Conservation (phyloP, 768 basidiomycete genomes). For the Roridomyces roridus region DNA sequence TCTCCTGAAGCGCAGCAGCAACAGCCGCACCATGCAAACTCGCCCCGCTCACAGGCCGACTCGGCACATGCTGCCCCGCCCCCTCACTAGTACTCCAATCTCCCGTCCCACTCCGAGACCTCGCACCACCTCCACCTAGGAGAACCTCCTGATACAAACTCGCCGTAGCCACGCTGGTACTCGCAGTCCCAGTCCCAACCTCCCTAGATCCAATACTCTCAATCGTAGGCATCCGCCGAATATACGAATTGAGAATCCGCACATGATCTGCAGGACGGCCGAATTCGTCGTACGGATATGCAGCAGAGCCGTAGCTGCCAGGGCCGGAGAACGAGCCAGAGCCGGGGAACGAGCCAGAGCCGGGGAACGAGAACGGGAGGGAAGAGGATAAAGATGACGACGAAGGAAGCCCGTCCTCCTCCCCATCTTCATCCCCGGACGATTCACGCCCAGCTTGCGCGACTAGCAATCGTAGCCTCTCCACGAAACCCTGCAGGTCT, state of each 20-base stretch:
- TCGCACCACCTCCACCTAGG: no score
- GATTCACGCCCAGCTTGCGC: slow-evolving; percentile 58
- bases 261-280: slow-evolving; percentile 57
- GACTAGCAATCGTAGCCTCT: slow-evolving; percentile 58
- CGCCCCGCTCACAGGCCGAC: slow-evolving; percentile 44
- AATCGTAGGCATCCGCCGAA: slow-evolving; percentile 83
- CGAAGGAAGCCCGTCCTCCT: no score
- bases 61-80: slow-evolving; percentile 32
- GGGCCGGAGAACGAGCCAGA: slow-evolving; percentile 30
- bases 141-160: background rate
- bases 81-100: no score
- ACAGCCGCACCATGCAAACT: no score
- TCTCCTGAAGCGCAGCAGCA: no score
- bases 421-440: no score
- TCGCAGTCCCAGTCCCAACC: slow-evolving; percentile 26
- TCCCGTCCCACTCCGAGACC: slow-evolving; percentile 35
- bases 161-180: slow-evolving; percentile 1
- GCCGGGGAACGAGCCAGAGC: slow-evolving; percentile 30
- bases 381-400: no score
- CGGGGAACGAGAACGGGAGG: no score
- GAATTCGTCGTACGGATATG: slow-evolving; percentile 51
- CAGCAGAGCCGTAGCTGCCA: slow-evolving; percentile 28
- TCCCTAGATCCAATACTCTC: slow-evolving; percentile 79
- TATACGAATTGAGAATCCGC: slow-evolving; percentile 64
- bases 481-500: slow-evolving; percentile 50